A percentile compares a stretch with the other conserved stretches of the same genome.
phyloP scores from a whole-genome alignment of 2,329 filamentous ascomycete species.

The Phialemoniopsis sp. region DNA sequence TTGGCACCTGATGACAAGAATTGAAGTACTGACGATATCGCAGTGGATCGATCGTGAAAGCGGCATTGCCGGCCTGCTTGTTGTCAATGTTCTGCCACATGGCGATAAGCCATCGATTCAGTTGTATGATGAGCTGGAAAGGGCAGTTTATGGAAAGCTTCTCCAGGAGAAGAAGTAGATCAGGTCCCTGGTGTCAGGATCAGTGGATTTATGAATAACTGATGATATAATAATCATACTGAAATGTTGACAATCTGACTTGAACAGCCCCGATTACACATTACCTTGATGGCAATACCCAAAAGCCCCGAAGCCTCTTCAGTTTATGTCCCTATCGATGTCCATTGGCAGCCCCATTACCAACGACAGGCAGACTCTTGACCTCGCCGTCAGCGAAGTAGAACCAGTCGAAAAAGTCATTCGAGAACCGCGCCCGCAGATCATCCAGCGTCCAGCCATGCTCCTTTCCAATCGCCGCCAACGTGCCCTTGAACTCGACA shows the following conservation, averaged over 20 bases:
- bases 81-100: conserved; percentile 32
- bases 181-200: too few relatives aligned
- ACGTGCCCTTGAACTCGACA: conserved; percentile 23
- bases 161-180: too few relatives aligned
- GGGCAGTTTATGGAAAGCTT: conserved; percentile 25
- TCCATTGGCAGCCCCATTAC: too few relatives aligned
- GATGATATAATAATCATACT: too few relatives aligned
- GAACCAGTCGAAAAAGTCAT: conserved; percentile 29
- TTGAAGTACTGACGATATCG: neutral
- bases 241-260: too few relatives aligned
- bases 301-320: too few relatives aligned
- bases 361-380: too few relatives aligned
- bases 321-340: too few relatives aligned
- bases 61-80: conserved; percentile 32
- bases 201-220: too few relatives aligned
- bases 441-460: conserved; percentile 34
- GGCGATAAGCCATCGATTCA: conserved; percentile 27
- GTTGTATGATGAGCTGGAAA: conserved; percentile 33
- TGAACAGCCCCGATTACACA: too few relatives aligned
- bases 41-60: conserved; percentile 23
- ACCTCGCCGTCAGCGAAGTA: conserved; percentile 11
- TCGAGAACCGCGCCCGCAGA: conserved; percentile 32
- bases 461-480: conserved; percentile 27
- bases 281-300: too few relatives aligned
- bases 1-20: neutral